Evolutionary conservation across 1,139 yeast species (phyloP).

Genomic region (Blastobotrys aristatus): DNA sequence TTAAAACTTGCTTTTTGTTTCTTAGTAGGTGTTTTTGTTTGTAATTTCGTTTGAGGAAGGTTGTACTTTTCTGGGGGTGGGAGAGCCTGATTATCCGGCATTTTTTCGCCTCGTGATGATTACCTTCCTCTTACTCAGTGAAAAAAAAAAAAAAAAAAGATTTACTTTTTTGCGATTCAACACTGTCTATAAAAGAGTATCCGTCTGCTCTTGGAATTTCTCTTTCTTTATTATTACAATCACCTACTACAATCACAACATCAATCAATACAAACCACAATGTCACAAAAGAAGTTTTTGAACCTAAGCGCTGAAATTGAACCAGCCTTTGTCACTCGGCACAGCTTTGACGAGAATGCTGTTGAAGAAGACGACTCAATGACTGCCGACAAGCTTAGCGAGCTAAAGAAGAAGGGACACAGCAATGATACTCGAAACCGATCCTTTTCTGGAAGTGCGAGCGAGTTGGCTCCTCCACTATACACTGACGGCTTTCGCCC

Average conservation of each 20-base stretch:
- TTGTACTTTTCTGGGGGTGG: background rate
- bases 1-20: background rate
- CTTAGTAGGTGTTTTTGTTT: background rate
- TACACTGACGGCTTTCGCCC: slow-evolving; percentile 23
- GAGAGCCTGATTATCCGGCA: too few species aligned
- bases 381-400: slow-evolving; percentile 7
- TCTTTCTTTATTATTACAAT: background rate
- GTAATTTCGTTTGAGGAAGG: background rate
- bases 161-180: too few species aligned
- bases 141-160: too few species aligned
- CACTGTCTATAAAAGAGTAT: too few species aligned
- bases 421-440: slow-evolving; percentile 11
- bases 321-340: slow-evolving; percentile 18
- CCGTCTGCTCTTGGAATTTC: background rate
- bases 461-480: slow-evolving; percentile 22
- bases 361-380: slow-evolving; percentile 18
- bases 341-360: slow-evolving; percentile 13
- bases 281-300: slow-evolving; percentile 16
- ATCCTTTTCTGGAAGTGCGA: slow-evolving; percentile 20
- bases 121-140: too few species aligned
- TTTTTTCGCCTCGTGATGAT: too few species aligned
- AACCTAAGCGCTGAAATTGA: slow-evolving; percentile 22
- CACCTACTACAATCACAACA: background rate
- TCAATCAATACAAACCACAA: slow-evolving; percentile 5
- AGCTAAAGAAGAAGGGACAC: background rate